A percentile compares a stretch with the other conserved stretches of the same genome.
phyloP scores from a whole-genome alignment of 2,329 filamentous ascomycete genomes.

The Fusarium stilboides region DNA sequence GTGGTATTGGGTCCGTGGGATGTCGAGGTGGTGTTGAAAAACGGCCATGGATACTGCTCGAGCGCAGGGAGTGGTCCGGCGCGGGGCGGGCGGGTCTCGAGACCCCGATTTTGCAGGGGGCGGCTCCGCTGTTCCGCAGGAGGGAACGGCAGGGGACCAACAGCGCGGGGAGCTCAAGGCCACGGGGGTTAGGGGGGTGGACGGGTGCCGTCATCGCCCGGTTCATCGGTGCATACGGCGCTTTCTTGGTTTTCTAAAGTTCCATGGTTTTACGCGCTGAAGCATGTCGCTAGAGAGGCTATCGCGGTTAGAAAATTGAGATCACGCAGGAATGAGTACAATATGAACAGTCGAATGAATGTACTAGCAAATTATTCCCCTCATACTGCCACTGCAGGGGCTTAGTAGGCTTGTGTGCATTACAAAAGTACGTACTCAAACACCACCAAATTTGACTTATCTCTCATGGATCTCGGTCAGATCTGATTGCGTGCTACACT shows the following conservation, averaged over 20 bases:
- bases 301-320: slow-evolving; percentile 18
- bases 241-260: slow-evolving; percentile 5
- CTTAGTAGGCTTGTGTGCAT: background rate
- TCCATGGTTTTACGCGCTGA: background rate
- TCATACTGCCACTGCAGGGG: background rate
- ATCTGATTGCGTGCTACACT: slow-evolving; percentile 37
- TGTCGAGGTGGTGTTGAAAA: slow-evolving; percentile 47
- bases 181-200: slow-evolving; percentile 23
- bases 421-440: slow-evolving; percentile 12
- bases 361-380: background rate
- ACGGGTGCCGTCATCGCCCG: slow-evolving; percentile 32
- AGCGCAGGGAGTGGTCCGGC: slow-evolving; percentile 32
- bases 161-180: slow-evolving; percentile 36
- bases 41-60: slow-evolving; percentile 24
- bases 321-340: background rate
- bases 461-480: slow-evolving; percentile 17
- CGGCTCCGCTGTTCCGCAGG: slow-evolving; percentile 30
- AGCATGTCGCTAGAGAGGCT: slow-evolving; percentile 8
- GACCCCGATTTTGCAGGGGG: slow-evolving; percentile 44
- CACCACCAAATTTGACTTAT: background rate
- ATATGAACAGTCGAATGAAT: slow-evolving; percentile 2
- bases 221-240: slow-evolving; percentile 13
- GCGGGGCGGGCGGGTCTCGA: slow-evolving; percentile 41
- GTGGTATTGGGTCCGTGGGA: slow-evolving; percentile 37
- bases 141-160: slow-evolving; percentile 26